Base-by-base conservation (phyloP, 2,329 filamentous ascomycete genomes). In the Ceratocystis cubensis region DNA sequence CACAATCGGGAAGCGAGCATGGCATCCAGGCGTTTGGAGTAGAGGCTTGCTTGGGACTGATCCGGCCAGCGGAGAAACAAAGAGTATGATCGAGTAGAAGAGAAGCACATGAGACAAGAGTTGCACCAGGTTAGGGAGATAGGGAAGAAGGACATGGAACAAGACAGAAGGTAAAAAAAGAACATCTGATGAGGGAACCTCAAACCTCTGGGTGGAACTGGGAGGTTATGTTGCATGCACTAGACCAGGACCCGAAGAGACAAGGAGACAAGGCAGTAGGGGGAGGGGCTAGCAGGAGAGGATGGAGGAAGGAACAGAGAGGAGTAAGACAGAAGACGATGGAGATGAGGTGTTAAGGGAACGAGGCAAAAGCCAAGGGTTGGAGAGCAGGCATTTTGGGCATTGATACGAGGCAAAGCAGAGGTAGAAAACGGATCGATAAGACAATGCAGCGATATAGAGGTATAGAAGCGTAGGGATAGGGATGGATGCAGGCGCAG, bases 51-150 rank as follows among this genome's bases (percentile, higher is more conserved):
- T 10, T 48, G 17, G 6, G 46, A 4, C 20, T 20, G 46, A 48
- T 10, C 17, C 46, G 8, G 20, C 46, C 6, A 15, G 37, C 10
- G 2, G 22, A 28, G 48, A 53, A 53, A 53, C 48, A 53, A 53
- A 25, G 5, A 20, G 13, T 5, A 25, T 25, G 20, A 53, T 3
- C 8, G 33, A 13, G 33, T 37, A 37, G 37, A 53, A 53, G 48
- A 53, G n/a, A 13, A 53, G 48, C n/a, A 59, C 7, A 59, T 37
- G 56, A 59, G 28, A 59, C 56, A 37, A 25, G 56, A 59, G 56
- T n/a, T 33, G 56, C 56, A 17, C 20, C 28, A 37, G 56, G 56
- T 8, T 15, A 8, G 15, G 3, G n/a, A 22, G 46, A 22, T 20
- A n/a, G 48, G n/a, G 17, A 10, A 59, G 56, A 59, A 59, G 5